phyloP scores from a whole-genome alignment of 1,139 yeast genomes.

The Yamadazyma diddensiae region DNA sequence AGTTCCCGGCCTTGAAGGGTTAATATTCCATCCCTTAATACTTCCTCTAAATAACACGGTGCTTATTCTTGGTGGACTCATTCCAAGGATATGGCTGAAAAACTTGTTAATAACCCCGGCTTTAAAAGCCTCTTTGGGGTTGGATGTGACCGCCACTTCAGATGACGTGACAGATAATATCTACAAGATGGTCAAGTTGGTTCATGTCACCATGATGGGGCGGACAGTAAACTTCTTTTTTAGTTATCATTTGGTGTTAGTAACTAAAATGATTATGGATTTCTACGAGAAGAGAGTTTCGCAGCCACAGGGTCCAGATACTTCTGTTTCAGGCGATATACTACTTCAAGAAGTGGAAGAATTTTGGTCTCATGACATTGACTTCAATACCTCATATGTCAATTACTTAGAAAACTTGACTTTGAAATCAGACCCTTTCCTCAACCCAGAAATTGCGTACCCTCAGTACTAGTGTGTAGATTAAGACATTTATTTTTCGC shows the following conservation, averaged over 20 bases:
- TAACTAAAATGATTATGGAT: not conserved
- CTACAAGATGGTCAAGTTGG: not conserved
- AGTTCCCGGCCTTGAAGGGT: not conserved
- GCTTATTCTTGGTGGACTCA: not conserved
- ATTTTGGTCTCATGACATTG: not conserved
- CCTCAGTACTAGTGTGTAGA: too few species aligned
- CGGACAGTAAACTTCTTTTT: not conserved
- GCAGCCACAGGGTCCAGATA: not conserved
- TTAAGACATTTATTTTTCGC: too few species aligned
- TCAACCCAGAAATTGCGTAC: too few species aligned
- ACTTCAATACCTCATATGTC: not conserved
- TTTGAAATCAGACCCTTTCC: not conserved
- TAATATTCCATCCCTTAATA: not conserved
- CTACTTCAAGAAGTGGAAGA: not conserved
- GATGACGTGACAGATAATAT: not conserved
- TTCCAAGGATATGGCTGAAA: not conserved
- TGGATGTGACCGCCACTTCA: not conserved
- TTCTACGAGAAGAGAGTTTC: not conserved
- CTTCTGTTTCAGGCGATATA: not conserved
- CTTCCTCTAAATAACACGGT: not conserved
- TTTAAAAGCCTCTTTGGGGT: not conserved
- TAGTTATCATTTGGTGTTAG: not conserved
- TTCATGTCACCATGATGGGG: not conserved
- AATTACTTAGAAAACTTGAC: not conserved
- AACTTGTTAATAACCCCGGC: not conserved